A percentile compares a stretch with the other conserved stretches of the same genome.
Conservation (phyloP, 352 stramenopile genomes). For the Phytopythium montanum region DNA sequence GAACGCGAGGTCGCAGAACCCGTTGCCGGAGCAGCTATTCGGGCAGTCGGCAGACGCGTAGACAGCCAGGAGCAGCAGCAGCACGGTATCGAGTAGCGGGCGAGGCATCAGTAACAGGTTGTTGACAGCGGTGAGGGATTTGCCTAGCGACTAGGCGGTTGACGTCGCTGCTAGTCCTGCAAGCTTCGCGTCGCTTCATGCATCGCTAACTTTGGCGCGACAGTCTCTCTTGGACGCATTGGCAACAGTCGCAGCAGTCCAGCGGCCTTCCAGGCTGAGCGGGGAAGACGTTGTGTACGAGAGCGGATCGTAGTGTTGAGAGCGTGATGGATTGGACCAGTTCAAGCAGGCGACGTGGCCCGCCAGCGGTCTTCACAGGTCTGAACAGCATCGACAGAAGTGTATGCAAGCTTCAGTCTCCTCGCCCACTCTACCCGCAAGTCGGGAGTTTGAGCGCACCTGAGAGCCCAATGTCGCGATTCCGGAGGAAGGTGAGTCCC, state of each 20-base stretch:
- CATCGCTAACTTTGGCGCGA: background rate
- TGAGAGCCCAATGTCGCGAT: conserved; percentile 41
- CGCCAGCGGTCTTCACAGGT: background rate
- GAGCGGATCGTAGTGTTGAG: no score
- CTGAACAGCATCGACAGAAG: no score
- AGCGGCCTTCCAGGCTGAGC: no score
- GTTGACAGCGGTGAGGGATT: no score
- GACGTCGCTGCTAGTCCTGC: background rate
- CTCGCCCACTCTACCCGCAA: background rate
- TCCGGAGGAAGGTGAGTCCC: conserved; percentile 32
- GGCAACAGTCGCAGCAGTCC: background rate
- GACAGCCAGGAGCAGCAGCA: background rate
- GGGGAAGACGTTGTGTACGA: no score
- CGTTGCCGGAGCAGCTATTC: conserved; percentile 54
- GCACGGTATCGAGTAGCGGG: background rate
- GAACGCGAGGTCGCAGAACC: conserved; percentile 44
- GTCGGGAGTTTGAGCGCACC: background rate
- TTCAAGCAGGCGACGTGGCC: background rate
- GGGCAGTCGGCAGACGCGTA: conserved; percentile 29
- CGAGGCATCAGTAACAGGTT: background rate
- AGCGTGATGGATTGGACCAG: no score
- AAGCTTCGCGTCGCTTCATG: background rate
- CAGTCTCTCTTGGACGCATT: background rate
- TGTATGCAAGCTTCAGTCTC: background rate
- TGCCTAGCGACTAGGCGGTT: no score